These are phyloP conservation scores for Elsinoe fawcettii DNA, from an alignment of 2,329 filamentous ascomycete species.

Conservation along the genomic window DNA sequence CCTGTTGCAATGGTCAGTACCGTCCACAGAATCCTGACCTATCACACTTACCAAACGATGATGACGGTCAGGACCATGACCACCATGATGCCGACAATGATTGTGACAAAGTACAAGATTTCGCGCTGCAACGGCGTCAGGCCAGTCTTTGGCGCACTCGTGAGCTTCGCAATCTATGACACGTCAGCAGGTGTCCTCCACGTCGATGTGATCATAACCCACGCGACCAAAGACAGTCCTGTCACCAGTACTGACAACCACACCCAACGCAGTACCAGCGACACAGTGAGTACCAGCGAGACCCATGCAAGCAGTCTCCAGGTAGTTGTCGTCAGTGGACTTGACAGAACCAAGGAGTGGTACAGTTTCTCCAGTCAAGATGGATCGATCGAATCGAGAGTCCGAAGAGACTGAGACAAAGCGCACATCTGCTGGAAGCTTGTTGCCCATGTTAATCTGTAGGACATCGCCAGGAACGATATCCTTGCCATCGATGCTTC, in stretches of 20 bases:
- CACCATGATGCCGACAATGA: slow-evolving; percentile 62
- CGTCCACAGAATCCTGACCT: background rate
- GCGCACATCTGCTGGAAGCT: slow-evolving; percentile 64
- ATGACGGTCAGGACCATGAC: slow-evolving; percentile 58
- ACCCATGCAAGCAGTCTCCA: slow-evolving; percentile 69
- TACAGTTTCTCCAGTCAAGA: slow-evolving; percentile 52
- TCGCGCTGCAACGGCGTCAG: slow-evolving; percentile 65
- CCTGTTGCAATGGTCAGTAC: slow-evolving; percentile 36
- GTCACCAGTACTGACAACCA: slow-evolving; percentile 66
- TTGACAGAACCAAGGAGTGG: slow-evolving; percentile 54
- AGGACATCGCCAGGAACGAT: slow-evolving; percentile 67
- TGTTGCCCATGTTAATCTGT: slow-evolving; percentile 62
- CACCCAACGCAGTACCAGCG: slow-evolving; percentile 56
- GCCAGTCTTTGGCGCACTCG: slow-evolving; percentile 59
- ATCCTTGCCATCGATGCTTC: slow-evolving; percentile 35
- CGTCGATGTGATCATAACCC: background rate
- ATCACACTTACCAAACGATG: slow-evolving; percentile 50
- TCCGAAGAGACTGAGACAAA: slow-evolving; percentile 62
- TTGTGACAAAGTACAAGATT: slow-evolving; percentile 61
- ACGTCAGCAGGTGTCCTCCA: background rate
- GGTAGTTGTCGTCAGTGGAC: slow-evolving; percentile 63
- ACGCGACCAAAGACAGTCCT: slow-evolving; percentile 65
- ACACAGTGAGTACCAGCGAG: slow-evolving; percentile 74
- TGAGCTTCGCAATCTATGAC: slow-evolving; percentile 54
- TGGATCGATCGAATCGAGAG: slow-evolving; percentile 63